Evolutionary conservation across 495 filamentous ascomycete species (phyloP).

Genomic region (Hypoxylon crocopeplum): DNA sequence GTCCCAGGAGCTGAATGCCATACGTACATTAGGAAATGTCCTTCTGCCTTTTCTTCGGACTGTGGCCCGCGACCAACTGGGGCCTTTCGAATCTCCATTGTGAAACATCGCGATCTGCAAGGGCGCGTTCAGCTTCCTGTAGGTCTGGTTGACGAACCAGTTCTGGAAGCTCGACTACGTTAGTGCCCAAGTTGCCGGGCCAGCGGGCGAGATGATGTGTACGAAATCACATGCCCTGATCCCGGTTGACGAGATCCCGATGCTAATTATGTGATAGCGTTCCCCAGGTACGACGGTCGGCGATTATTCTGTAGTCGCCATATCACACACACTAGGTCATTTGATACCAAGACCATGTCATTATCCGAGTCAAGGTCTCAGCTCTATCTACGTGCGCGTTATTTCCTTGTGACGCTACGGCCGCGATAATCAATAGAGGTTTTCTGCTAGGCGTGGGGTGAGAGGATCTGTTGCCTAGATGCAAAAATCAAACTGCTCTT

Average conservation of each 20-base stretch:
- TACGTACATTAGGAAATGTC: conserved; percentile 3
- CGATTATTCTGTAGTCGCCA: conserved; percentile 8
- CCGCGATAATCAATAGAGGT: background rate
- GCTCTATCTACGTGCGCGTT: conserved; percentile 7
- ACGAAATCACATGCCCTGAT: conserved; percentile 10
- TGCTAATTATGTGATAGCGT: conserved; percentile 1
- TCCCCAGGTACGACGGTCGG: conserved; percentile 6
- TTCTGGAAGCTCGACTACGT: conserved; percentile 18
- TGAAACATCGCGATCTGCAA: conserved; percentile 33
- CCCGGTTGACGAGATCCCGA: conserved; percentile 10
- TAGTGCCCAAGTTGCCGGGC: conserved; percentile 34
- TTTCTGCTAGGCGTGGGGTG: conserved; percentile 12
- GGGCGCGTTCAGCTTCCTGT: conserved; percentile 20
- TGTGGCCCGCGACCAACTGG: background rate
- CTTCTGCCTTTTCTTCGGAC: background rate
- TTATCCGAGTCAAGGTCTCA: conserved; percentile 29
- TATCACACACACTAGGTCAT: background rate
- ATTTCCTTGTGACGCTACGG: background rate
- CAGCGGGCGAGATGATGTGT: conserved; percentile 20
- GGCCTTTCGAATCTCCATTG: background rate
- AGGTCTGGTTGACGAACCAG: background rate
- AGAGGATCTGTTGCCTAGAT: background rate
- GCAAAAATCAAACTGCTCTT: conserved; percentile 14
- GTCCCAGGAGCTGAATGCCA: background rate
- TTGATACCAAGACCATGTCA: conserved; percentile 10